Conservation (phyloP, 306 rosid genomes). For the Psophocarpus tetragonolobus region DNA sequence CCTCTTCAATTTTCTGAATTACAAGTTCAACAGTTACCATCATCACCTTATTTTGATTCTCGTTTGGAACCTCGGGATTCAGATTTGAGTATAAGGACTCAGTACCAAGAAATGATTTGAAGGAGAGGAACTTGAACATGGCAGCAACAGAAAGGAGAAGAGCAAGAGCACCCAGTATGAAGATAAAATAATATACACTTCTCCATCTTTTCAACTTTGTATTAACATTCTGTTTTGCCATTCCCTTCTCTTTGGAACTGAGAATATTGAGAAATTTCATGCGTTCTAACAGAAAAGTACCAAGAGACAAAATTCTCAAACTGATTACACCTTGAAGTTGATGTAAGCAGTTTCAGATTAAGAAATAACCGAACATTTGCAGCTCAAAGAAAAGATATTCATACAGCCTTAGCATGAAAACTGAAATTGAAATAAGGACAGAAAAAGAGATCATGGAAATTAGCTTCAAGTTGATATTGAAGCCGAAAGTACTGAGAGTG, state of each 20-base stretch:
- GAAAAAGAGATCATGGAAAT: constrained; percentile 34
- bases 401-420: constrained; percentile 37
- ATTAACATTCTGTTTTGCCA: constrained; percentile 44
- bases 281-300: constrained; percentile 8
- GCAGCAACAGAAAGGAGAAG: constrained; percentile 49
- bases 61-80: constrained; percentile 24
- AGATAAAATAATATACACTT: constrained; percentile 44
- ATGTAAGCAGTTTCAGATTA: constrained; percentile 30
- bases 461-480: constrained; percentile 20
- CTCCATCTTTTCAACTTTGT: constrained; percentile 52
- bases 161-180: constrained; percentile 44
- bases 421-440: constrained; percentile 28
- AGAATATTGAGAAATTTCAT: constrained; percentile 26
- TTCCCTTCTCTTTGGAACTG: constrained; percentile 34
- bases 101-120: constrained; percentile 46
- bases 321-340: not conserved
- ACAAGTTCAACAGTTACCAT: constrained; percentile 39
- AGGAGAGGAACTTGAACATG: constrained; percentile 48
- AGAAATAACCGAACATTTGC: constrained; percentile 31
- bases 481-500: not conserved
- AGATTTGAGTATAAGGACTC: constrained; percentile 43
- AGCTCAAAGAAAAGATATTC: constrained; percentile 43
- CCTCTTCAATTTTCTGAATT: constrained; percentile 49
- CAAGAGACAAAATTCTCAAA: not conserved
- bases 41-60: constrained; percentile 27